Evolutionary conservation across 768 basidiomycete species (phyloP), one percentile per base, ranked within the genome.

Genomic region (Boletus sp.): DNA sequence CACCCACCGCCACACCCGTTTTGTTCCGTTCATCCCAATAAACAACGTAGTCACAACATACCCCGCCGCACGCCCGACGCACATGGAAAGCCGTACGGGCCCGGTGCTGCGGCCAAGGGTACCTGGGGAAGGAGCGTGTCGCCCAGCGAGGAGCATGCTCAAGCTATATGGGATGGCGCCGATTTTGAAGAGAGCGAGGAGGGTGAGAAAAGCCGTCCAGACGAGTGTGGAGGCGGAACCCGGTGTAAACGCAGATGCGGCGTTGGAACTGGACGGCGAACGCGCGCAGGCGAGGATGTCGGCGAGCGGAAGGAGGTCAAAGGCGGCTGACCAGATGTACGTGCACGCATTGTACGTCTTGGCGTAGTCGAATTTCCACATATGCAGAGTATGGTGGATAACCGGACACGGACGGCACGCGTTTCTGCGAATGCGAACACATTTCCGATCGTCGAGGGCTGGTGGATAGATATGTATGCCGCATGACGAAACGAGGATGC

Each of bases 111-210:
- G 74, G 0, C 84, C 84, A 6, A 86, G 73, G 4, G 46, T 33
- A 17, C 32, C 14, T 6, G 19, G 45, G 5, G 45, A 47, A 8
- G 45, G 45, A 1, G 46, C 72, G 44, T 75, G 67, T 49, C 79
- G 74, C 54, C 81, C 84, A 38, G 81, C 75, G n/a, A 87, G 71
- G 37, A 87, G 78, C 75, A 86, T 80, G 62, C 76, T 83, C 42
- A 83, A 68, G 7, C 83, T 86, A 7, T 51, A 29, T 19, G 58
- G 55, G 34, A 64, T 37, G 1, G 39, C 45, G 0, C 32, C 62
- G 4, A 60, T n/a, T 14, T 55, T 64, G 17, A 77, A 76, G 8
- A 79, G 56, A 0, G 66, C 57, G 47, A 85, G 67, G 8, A 79
- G 59, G 7, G 74, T 15, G 0, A 68, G 65, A n/a, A 86, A 76